A percentile compares a stretch with the other conserved stretches of the same genome.
phyloP scores from a whole-genome alignment of 495 filamentous ascomycete species.

The Saxophila tyrrhenica region DNA sequence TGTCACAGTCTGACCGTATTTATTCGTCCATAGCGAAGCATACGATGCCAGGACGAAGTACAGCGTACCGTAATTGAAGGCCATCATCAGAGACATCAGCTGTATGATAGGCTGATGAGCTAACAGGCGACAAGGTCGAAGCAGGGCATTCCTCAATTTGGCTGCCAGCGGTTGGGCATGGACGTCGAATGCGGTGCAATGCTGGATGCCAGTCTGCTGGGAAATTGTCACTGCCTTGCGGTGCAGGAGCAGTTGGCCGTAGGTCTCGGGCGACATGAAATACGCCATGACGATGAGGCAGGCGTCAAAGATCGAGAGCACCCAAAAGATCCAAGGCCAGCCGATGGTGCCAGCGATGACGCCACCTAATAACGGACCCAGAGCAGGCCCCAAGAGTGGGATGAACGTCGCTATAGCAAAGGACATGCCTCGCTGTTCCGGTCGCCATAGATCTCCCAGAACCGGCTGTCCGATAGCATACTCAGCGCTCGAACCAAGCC shows the following conservation, averaged over 20 bases:
- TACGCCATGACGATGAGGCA: constrained; percentile 56
- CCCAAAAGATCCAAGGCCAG: constrained; percentile 83
- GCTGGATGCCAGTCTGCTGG: constrained; percentile 19
- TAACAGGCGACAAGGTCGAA: constrained; percentile 3
- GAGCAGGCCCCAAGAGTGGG: constrained; percentile 54
- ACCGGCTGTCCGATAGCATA: constrained; percentile 36
- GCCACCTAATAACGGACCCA: constrained; percentile 60
- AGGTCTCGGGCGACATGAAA: constrained; percentile 25
- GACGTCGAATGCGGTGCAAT: constrained; percentile 42
- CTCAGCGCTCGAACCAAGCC: constrained; percentile 46
- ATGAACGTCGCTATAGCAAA: constrained; percentile 52
- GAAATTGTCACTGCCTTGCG: constrained; percentile 23
- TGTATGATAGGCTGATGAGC: constrained; percentile 44
- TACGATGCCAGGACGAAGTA: constrained; percentile 73
- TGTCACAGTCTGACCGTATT: constrained; percentile 34
- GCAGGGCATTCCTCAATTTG: neutral
- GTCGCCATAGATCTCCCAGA: constrained; percentile 48
- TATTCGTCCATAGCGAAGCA: constrained; percentile 43
- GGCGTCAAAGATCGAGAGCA: constrained; percentile 56
- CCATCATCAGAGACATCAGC: constrained; percentile 60
- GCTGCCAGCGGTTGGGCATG: neutral
- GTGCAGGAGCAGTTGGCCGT: constrained; percentile 22
- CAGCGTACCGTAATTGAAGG: constrained; percentile 62
- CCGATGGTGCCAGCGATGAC: constrained; percentile 55
- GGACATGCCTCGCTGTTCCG: constrained; percentile 53